A percentile compares a stretch with the other conserved stretches of the same genome.
These are phyloP conservation scores for Morella rubra DNA, from an alignment of 306 rosid genomes.

Conservation along the genomic window DNA sequence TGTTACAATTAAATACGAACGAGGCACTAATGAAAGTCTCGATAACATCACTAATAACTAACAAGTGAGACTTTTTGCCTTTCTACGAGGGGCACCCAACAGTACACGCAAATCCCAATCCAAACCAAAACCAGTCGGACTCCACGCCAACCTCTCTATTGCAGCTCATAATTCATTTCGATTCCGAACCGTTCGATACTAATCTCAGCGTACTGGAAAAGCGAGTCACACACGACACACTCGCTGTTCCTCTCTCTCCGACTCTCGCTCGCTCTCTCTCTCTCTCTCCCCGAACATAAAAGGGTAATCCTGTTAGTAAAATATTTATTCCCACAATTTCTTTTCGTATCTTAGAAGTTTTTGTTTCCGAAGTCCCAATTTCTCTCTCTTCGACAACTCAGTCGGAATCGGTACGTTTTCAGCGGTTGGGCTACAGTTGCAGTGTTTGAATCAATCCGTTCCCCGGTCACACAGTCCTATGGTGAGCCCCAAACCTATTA, in stretches of 20 bases:
- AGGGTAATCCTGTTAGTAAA: not conserved
- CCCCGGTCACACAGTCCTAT: slow-evolving; percentile 53
- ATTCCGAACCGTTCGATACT: slow-evolving; percentile 40
- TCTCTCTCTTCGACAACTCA: slow-evolving; percentile 11
- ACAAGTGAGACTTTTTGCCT: too few species aligned
- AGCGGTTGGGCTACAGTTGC: slow-evolving; percentile 31
- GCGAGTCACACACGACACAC: slow-evolving; percentile 43
- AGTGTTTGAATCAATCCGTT: slow-evolving; percentile 27
- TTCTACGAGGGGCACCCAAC: too few species aligned
- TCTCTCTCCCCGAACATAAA: slow-evolving; percentile 14
- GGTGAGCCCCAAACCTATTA: slow-evolving; percentile 47
- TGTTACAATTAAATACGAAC: too few species aligned
- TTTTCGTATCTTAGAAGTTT: slow-evolving; percentile 30
- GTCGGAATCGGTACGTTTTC: slow-evolving; percentile 31
- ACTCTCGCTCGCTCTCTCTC: slow-evolving; percentile 12
- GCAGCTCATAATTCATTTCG: slow-evolving; percentile 12
- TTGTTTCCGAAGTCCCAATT: slow-evolving; percentile 12
- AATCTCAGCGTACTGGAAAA: slow-evolving; percentile 52
- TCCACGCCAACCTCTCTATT: slow-evolving; percentile 26
- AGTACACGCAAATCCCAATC: not conserved
- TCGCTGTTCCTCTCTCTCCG: not conserved
- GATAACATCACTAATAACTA: too few species aligned
- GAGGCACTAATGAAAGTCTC: too few species aligned
- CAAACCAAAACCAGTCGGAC: slow-evolving; percentile 37
- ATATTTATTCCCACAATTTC: not conserved